phyloP scores from a whole-genome alignment of 257 asterid species.

The Scutellaria baicalensis region DNA sequence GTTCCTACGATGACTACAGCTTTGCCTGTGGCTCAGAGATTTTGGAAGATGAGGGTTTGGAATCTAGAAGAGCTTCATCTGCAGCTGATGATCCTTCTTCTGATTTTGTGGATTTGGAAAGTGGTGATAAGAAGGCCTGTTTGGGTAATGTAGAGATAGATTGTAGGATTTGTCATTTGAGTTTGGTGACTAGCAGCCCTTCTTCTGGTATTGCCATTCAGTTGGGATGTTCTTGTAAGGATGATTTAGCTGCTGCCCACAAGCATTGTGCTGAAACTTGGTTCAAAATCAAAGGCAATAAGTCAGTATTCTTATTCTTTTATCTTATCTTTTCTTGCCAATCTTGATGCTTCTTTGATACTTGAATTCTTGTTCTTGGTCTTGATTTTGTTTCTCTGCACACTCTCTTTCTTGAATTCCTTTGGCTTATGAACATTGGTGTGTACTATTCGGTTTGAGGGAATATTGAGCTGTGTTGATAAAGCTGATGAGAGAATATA shows the following conservation, averaged over 20 bases:
- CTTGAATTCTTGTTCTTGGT: not conserved
- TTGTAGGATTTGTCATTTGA: constrained; percentile 83
- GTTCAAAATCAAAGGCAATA: constrained; percentile 95
- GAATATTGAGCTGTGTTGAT: constrained; percentile 18
- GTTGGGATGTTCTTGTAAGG: constrained; percentile 82
- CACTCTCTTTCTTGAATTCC: not conserved
- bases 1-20: constrained; percentile 47
- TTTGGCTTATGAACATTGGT: constrained; percentile 2
- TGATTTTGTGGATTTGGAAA: constrained; percentile 40
- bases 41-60: constrained; percentile 32
- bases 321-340: not conserved
- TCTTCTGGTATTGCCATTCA: constrained; percentile 65
- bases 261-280: constrained; percentile 87
- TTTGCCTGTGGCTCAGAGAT: constrained; percentile 39
- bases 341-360: not conserved
- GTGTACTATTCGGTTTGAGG: not conserved
- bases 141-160: constrained; percentile 42
- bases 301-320: constrained; percentile 37
- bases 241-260: constrained; percentile 85
- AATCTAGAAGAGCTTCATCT: constrained; percentile 38
- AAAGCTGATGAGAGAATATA: constrained; percentile 25
- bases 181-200: constrained; percentile 53
- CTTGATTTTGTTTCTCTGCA: not conserved
- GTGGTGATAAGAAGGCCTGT: constrained; percentile 32
- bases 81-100: constrained; percentile 22